Evolutionary conservation across 1,284 basidiomycete species (phyloP).

Genomic region (Ceratobasidium sp.): DNA sequence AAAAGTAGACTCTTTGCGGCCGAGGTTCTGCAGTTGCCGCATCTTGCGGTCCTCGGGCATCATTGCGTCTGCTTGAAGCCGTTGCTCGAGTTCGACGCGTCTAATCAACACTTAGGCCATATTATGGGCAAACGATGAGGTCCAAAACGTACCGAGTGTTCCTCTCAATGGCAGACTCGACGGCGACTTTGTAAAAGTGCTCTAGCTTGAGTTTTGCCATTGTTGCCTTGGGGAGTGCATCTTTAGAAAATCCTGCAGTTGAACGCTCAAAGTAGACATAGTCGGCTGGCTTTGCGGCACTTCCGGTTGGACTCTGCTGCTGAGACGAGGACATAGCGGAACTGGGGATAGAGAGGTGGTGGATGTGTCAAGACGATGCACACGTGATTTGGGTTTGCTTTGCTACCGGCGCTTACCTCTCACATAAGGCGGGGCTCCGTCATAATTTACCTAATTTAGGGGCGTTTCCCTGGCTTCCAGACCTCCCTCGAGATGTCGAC

Average conservation of each 20-base stretch:
- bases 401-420: conserved; percentile 42
- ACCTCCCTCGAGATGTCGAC: conserved; percentile 12
- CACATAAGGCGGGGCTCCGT: conserved; percentile 32
- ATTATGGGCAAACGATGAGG: background rate
- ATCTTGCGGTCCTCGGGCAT: conserved; percentile 89
- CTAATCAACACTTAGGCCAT: conserved; percentile 60
- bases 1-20: conserved; percentile 92
- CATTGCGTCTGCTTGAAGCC: conserved; percentile 79
- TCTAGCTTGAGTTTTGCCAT: conserved; percentile 98
- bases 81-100: conserved; percentile 93
- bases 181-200: conserved; percentile 96
- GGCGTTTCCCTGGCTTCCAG: conserved; percentile 28
- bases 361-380: conserved; percentile 30
- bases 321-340: conserved; percentile 42
- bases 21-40: conserved; percentile 90
- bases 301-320: conserved; percentile 41
- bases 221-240: conserved; percentile 91
- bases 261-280: conserved; percentile 98
- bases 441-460: conserved; percentile 45
- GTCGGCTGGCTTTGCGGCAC: conserved; percentile 58
- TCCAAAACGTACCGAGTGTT: conserved; percentile 75
- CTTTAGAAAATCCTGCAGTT: conserved; percentile 85
- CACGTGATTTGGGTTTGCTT: conserved; percentile 36
- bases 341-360: background rate
- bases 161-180: conserved; percentile 90